These are phyloP conservation scores for Cenchrus purpureus DNA, from an alignment of 176 grass and related monocot species.

Conservation along the genomic window DNA sequence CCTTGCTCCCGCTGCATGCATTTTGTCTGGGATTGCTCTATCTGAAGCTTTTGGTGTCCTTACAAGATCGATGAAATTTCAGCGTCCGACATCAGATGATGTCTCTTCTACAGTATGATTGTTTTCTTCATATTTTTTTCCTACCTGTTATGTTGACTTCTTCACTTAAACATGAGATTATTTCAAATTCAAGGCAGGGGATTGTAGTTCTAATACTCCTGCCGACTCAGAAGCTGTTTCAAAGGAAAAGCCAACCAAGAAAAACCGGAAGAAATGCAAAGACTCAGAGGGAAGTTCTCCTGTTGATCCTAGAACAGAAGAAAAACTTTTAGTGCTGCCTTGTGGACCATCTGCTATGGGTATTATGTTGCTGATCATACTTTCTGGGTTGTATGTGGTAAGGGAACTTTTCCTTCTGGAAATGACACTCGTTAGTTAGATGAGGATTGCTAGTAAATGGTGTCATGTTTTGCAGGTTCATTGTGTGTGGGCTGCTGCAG, in stretches of 20 bases:
- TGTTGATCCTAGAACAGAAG: constrained; percentile 62
- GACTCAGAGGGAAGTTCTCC: constrained; percentile 56
- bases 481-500: constrained; percentile 99
- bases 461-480: constrained; percentile 70
- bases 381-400: constrained; percentile 98
- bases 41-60: constrained; percentile 86
- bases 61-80: constrained; percentile 87
- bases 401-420: constrained; percentile 20
- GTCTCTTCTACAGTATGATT: constrained; percentile 59
- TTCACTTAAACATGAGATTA: constrained; percentile 36
- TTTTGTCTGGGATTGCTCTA: constrained; percentile 95
- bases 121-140: constrained; percentile 33
- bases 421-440: neutral
- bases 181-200: constrained; percentile 47
- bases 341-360: constrained; percentile 75
- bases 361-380: constrained; percentile 71
- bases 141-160: neutral
- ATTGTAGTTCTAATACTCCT: constrained; percentile 5
- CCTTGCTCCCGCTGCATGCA: constrained; percentile 96
- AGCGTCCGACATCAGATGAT: constrained; percentile 63
- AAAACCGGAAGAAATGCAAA: constrained; percentile 82
- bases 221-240: constrained; percentile 40
- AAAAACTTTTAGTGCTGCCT: constrained; percentile 76
- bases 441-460: neutral
- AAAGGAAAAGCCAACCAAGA: constrained; percentile 89